Conservation (phyloP, 495 filamentous ascomycete genomes). For the Elasticomyces elasticus region DNA sequence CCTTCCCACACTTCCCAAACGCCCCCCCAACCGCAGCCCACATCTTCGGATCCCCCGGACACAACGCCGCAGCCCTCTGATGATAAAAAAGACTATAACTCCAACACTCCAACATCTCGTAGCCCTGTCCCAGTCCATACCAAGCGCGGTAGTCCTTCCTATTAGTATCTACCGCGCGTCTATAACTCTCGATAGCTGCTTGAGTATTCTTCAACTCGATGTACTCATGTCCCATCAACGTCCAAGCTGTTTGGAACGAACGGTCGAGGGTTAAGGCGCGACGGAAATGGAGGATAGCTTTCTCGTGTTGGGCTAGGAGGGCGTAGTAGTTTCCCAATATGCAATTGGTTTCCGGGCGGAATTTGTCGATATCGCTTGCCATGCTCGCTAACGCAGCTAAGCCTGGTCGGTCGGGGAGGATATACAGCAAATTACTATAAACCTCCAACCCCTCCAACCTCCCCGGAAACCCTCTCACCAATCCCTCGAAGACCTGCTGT, state of each 20-base stretch:
- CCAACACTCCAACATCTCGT: slow-evolving; percentile 96
- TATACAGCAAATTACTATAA: slow-evolving; percentile 94
- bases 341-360: slow-evolving; percentile 93
- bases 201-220: slow-evolving; percentile 99
- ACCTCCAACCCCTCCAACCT: slow-evolving; percentile 84
- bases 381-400: slow-evolving; percentile 86
- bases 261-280: slow-evolving; percentile 91
- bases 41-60: slow-evolving; percentile 94
- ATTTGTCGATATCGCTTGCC: slow-evolving; percentile 82
- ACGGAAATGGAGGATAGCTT: slow-evolving; percentile 95
- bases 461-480: slow-evolving; percentile 72
- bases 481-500: slow-evolving; percentile 70
- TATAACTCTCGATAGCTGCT: slow-evolving; percentile 93
- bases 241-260: slow-evolving; percentile 90
- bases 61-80: slow-evolving; percentile 82
- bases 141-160: slow-evolving; percentile 95
- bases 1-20: slow-evolving; percentile 73
- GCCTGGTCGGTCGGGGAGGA: slow-evolving; percentile 76
- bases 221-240: slow-evolving; percentile 98
- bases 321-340: slow-evolving; percentile 98
- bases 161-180: slow-evolving; percentile 92
- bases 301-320: slow-evolving; percentile 86
- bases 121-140: slow-evolving; percentile 96
- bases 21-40: slow-evolving; percentile 94
- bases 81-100: slow-evolving; percentile 96